Percentiles rank a stretch among this genome's conserved stretches.
These are phyloP conservation scores for Penicillium parvum DNA, from an alignment of 495 filamentous ascomycete species.

Conservation along the genomic window DNA sequence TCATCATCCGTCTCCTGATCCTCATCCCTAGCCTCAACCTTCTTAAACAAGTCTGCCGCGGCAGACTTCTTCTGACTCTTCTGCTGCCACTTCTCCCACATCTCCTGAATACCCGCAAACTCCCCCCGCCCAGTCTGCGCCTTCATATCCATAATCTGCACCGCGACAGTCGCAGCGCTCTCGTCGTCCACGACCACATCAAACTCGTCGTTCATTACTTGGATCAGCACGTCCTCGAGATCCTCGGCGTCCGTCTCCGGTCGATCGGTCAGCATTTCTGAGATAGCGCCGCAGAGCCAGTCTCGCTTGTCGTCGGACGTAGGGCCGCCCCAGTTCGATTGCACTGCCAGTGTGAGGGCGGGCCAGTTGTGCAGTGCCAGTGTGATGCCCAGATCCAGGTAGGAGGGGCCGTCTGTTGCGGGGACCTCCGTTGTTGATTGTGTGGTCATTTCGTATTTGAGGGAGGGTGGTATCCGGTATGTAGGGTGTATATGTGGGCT, in stretches of 20 bases:
- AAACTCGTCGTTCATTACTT: conserved; percentile 95
- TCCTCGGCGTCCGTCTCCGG: conserved; percentile 79
- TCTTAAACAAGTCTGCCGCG: conserved; percentile 49
- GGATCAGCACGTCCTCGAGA: conserved; percentile 74
- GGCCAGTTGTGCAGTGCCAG: conserved; percentile 79
- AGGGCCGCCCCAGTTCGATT: conserved; percentile 83
- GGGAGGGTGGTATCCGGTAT: not conserved
- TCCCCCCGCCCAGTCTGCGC: conserved; percentile 57
- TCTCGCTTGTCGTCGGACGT: conserved; percentile 82
- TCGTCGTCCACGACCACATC: conserved; percentile 88
- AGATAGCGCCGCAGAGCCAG: conserved; percentile 89
- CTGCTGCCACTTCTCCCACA: conserved; percentile 62
- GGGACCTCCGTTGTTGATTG: conserved; percentile 16
- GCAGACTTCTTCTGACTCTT: conserved; percentile 52
- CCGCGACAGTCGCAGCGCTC: conserved; percentile 68
- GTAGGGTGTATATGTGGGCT: not conserved
- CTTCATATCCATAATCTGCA: conserved; percentile 63
- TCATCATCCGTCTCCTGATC: conserved; percentile 55
- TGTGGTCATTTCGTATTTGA: conserved; percentile 21
- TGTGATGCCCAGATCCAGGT: conserved; percentile 81
- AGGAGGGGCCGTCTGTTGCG: conserved; percentile 22
- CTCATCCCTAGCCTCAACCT: conserved; percentile 49
- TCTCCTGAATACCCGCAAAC: conserved; percentile 60
- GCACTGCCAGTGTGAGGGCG: conserved; percentile 80
- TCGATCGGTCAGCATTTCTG: conserved; percentile 67